These are phyloP conservation scores for Escallonia rubra DNA, from an alignment of 129 eudicot species.

Conservation along the genomic window DNA sequence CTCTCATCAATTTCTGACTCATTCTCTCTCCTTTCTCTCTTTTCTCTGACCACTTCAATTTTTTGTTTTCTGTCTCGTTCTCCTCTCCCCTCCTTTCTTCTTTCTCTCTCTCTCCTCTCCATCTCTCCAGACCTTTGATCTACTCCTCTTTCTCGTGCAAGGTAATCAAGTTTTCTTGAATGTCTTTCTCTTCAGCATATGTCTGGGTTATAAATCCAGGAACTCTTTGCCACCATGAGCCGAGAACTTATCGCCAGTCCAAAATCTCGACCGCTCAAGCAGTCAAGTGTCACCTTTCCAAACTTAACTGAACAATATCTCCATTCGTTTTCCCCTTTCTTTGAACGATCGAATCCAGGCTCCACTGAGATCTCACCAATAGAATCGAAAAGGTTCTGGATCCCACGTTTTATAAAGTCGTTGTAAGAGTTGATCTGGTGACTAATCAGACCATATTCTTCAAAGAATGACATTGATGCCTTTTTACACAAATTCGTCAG, in stretches of 20 bases:
- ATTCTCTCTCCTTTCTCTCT: too few species aligned
- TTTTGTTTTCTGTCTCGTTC: too few species aligned
- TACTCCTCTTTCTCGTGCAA: too few species aligned
- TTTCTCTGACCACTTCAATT: too few species aligned
- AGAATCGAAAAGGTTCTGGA: conserved; percentile 65
- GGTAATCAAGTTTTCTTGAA: too few species aligned
- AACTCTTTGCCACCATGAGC: conserved; percentile 41
- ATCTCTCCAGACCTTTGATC: too few species aligned
- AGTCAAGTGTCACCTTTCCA: conserved; percentile 71
- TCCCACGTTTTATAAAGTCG: conserved; percentile 58
- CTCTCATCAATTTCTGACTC: too few species aligned
- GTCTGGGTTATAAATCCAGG: conserved; percentile 59
- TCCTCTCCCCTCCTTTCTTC: too few species aligned
- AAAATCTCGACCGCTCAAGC: conserved; percentile 44
- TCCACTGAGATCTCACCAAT: conserved; percentile 65
- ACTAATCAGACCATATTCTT: conserved; percentile 68
- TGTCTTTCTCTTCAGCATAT: too few species aligned
- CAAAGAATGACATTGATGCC: conserved; percentile 53
- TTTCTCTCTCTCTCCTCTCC: too few species aligned
- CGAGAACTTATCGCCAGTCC: conserved; percentile 48
- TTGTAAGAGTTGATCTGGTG: conserved; percentile 81
- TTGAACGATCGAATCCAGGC: conserved; percentile 79
- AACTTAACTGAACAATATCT: conserved; percentile 61
- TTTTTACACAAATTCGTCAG: conserved; percentile 43
- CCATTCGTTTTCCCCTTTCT: conserved; percentile 77